Evolutionary conservation across 2,329 filamentous ascomycete genomes (phyloP), one percentile per base, ranked within the genome.

Genomic region (Alternaria angustiovoidea): DNA sequence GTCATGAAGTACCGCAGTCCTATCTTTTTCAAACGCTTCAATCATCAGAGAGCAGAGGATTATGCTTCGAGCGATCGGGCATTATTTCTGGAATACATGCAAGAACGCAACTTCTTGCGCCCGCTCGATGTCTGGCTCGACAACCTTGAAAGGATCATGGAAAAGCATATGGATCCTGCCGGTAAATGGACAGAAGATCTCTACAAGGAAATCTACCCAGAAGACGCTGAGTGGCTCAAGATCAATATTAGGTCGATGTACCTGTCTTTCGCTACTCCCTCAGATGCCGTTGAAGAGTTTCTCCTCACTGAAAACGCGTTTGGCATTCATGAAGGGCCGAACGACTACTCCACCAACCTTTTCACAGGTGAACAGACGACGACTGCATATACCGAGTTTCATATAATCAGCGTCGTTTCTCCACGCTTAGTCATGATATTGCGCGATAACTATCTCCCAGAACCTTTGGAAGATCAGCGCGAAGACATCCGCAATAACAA

Each of bases 1-100:
- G 64, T 84, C 4, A 75, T 83, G 66, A 81, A 81, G 57, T 84
- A 83, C 48, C 79, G 82, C 14, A 71, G 72, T n/a, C 69, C 67
- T 2, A 57, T 38, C 5, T 80, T 81, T 46, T 71, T 77, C 57
- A 51, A 56, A 14, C 74, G 79, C 0, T 83, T 77, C 67, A 69
- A 78, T 42, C 72, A 79, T 49, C 69, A 79, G 3, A 68, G 52
- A 1, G 26, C 66, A 0, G 71, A 78, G 5, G 66, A 63, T 1
- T 84, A 84, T 62, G 30, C 65, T 22, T 53, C 62, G 8, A 51
- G 75, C 32, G 76, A 79, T 22, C 18, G 38, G 18, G n/a, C 18
- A 20, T 41, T 46, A 5, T 55, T 80, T 55, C 28, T 64, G 22
- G 54, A 64, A 24, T 78, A 79, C 54, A 77, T 80, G 75, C 49